Evolutionary conservation across 192 early-diverging fungal species (phyloP), one percentile per base, ranked within the genome.

Genomic region (Umbelopsis isabellina): DNA sequence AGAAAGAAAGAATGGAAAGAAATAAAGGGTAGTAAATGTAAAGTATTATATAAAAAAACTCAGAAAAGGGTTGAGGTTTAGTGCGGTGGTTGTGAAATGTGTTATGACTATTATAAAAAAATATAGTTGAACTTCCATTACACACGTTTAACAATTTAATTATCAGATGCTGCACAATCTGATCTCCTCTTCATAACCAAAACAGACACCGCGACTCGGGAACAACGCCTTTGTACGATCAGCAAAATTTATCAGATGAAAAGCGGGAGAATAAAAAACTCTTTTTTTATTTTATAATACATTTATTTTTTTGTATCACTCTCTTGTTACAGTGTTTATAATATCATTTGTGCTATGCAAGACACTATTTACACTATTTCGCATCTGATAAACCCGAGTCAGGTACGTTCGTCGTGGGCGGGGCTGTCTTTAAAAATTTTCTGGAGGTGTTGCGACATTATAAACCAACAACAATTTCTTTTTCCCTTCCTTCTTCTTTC

Each of bases 401-500:
- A 41, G 37, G 37, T 41, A 41, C 65, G 35, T 21, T 13, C 3
- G 65, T 30, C 35, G 18, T 44, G 12, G 21, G 20, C 6, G 37
- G 65, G 35, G 13, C 41, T 13, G 45, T 67, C 49, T 48, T 67
- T 47, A 27, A 47, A 67, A 48, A 25, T n/a, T 41, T 41, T 66
- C 9, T 25, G 12, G 27, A 13, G n/a, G 37, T 41, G 37, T 6
- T 41, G 37, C 0, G 37, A 30, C 37, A 41, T 41, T 41, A 41
- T 41, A 41, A 41, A 41, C 37, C 37, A 41, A 41, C 37, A 10
- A 41, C 37, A 41, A 41, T 41, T 41, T 41, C 37, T 23, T 22
- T 22, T 25, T 55, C 44, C 12, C 61, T 69, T 58, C 66, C 27
- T 46, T 70, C 44, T 53, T 51, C 13, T 66, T 58, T 53, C 52